Base-by-base conservation (phyloP, 2,329 filamentous ascomycete species). In the Ceratocystis ficicola region DNA sequence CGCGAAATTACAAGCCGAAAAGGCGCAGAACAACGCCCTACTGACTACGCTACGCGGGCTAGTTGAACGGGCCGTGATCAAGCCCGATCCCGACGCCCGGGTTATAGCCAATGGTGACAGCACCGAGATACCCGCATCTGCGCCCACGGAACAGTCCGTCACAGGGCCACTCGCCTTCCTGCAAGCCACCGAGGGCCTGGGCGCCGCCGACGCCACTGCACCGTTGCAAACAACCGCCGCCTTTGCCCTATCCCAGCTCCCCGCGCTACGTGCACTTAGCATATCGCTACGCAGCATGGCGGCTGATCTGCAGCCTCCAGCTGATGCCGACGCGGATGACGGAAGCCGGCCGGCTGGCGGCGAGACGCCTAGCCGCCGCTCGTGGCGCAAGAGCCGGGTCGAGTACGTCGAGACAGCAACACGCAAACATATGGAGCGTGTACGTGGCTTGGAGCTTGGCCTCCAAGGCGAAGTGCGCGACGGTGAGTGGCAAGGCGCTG, bases 351-450 rank as follows among this genome's bases (percentile, higher is more conserved):
- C 32, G 5, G 44, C 44, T 10, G 44, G 32, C 36, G 57, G 36
- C 5, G 41, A 48, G 72, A 75, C 2, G 73, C 74, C 32, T 74
- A 74, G 2, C 72, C 73, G 36, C 67, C 71, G 71, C 61, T 74
- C 81, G 59, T 89, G 85, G 77, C 81, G 86, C 48, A 82, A 85
- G 64, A 86, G 94, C 73, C 80, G 93, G 68, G 80, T 87, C 66
- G 83, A 88, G 70, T 97, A 97, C 73, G 86, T 97, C 62, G 92
- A 96, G 75, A 82, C 82, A 65, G 86, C 91, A 71, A 89, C 89
- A 63, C 80, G 84, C 70, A 81, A 88, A 68, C 89, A 95, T 73
- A 77, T 96, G 50, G 89, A 95, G 76, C 80, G 77, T 32, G 78
- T 84, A 57, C 78, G 85, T 59, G 88, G 88, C 0, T 76, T 92